Conservation (phyloP, 495 filamentous ascomycete species). For the Gamarada debralockiae region DNA sequence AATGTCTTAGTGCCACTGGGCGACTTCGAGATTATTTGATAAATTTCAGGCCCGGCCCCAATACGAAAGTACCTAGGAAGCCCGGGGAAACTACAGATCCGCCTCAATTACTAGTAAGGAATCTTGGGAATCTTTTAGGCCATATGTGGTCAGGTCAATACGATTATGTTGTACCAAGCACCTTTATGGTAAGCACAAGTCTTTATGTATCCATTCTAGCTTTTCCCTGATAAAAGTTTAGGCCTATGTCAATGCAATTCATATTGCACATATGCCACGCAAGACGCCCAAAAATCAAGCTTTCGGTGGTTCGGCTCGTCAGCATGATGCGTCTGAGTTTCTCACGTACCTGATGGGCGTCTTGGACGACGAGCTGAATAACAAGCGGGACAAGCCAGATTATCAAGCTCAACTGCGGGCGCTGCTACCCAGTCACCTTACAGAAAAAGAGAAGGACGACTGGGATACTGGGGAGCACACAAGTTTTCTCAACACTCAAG, state of each 20-base stretch:
- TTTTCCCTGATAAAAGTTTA: constrained; percentile 1
- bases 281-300: constrained; percentile 10
- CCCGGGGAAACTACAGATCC: constrained; percentile 62
- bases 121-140: constrained; percentile 70
- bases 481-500: no score
- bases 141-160: constrained; percentile 63
- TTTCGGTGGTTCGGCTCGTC: constrained; percentile 44
- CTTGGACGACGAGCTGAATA: constrained; percentile 74
- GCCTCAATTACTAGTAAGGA: constrained; percentile 73
- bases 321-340: constrained; percentile 80
- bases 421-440: no score
- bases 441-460: no score
- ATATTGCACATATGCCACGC: constrained; percentile 22
- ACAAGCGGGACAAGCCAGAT: not conserved
- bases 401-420: no score
- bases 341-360: constrained; percentile 67
- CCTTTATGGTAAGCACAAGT: constrained; percentile 52
- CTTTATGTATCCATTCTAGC: not conserved
- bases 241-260: constrained; percentile 34
- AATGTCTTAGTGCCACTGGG: constrained; percentile 74
- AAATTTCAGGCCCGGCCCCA: constrained; percentile 43
- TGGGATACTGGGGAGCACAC: no score
- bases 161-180: constrained; percentile 49
- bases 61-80: constrained; percentile 43
- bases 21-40: constrained; percentile 66